phyloP scores from a whole-genome alignment of 345 rosid species.

The Hibiscus syriacus region DNA sequence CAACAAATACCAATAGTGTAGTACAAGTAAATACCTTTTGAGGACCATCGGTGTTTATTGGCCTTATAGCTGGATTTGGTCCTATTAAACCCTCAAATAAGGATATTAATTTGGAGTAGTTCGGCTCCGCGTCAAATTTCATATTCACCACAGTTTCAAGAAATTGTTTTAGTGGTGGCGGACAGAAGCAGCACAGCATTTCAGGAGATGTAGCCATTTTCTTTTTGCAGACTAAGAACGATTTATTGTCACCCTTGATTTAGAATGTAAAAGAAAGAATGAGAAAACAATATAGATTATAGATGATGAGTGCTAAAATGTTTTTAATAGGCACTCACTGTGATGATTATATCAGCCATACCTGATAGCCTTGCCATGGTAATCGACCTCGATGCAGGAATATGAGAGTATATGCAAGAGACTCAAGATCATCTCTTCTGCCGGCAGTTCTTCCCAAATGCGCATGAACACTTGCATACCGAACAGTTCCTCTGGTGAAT shows the following conservation, averaged over 20 bases:
- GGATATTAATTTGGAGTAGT: constrained; percentile 84
- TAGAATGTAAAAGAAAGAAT: not conserved
- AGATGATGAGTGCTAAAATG: not conserved
- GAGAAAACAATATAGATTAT: not conserved
- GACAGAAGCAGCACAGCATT: constrained; percentile 87
- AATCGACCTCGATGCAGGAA: constrained; percentile 91
- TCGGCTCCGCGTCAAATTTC: constrained; percentile 94
- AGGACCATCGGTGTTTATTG: constrained; percentile 95
- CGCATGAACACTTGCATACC: constrained; percentile 97
- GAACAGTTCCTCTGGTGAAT: constrained; percentile 73
- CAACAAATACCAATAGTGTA: not conserved
- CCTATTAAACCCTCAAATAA: constrained; percentile 70
- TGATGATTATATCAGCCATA: constrained; percentile 14
- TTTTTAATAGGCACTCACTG: constrained; percentile 3
- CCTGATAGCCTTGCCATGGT: constrained; percentile 99
- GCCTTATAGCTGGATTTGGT: constrained; percentile 70
- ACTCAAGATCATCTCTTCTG: constrained; percentile 97
- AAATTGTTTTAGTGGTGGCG: constrained; percentile 71
- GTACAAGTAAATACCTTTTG: constrained; percentile 50
- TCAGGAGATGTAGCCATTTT: constrained; percentile 94
- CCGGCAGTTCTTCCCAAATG: constrained; percentile 96
- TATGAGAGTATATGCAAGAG: constrained; percentile 91
- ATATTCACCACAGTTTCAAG: constrained; percentile 89
- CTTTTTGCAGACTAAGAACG: constrained; percentile 94
- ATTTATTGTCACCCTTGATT: constrained; percentile 90